Base-by-base conservation (phyloP, 176 grass and related monocot species). In the Rhynchospora breviuscula region DNA sequence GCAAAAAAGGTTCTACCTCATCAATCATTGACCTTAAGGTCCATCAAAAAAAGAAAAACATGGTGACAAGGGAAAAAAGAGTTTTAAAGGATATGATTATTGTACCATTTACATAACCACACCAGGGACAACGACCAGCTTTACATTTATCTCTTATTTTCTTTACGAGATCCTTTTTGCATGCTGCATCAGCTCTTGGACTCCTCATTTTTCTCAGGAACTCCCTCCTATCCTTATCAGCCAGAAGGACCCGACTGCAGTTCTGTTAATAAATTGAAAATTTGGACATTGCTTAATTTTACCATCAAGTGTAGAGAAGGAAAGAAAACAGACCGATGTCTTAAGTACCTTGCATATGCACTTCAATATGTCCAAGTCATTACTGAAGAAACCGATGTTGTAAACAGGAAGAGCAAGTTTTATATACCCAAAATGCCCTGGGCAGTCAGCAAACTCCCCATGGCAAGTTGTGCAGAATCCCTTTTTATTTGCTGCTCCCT, bases 81-180 rank as follows among this genome's bases (percentile, higher is more conserved):
- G n/a, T 5, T 33, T 52, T 52, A 71, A 13, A 66, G 59, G 51
- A 67, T 7, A 44, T 83, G 64, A 60, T 68, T 54, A 78, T 40
- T 84, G 87, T 78, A 90, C 95, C 95, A 65, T 98, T 98, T 86
- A 75, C 83, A 84, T 81, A 90, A 68, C 89, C 89, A 85, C 95
- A 98, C 57, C 90, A 88, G 10, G 92, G 92, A 76, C 95, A 98
- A 60, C 90, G 79, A 70, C 78, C 86, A 70, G 73, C n/a, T 87
- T 98, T 98, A 90, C 95, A 98, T 87, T 88, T 98, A 57, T 94
- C 92, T 87, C 95, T 93, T 67, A 98, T 87, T 90, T 81, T 98
- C 78, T 87, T 98, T 87, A 98, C 86, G 51, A 86, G 90, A 84
- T 80, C 53, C 63, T 80, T 88, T 86, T 93, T 98, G 46, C 78